Conservation (phyloP, 1,284 basidiomycete genomes). For the Puccinia hordei region DNA sequence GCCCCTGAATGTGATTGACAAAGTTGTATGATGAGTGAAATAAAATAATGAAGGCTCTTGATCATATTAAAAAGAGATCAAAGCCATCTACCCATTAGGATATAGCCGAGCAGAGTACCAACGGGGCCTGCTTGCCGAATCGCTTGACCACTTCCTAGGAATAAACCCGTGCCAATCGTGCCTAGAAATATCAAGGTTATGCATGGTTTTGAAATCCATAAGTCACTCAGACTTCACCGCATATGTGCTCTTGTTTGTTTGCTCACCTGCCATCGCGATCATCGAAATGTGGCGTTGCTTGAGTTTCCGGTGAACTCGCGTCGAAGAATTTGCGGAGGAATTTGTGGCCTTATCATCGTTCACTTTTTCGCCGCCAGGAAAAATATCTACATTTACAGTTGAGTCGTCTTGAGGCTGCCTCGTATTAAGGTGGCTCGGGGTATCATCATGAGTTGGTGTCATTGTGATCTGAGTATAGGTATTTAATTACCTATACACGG, state of each 20-base stretch:
- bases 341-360: too few species aligned
- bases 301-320: background rate
- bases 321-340: too few species aligned
- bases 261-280: conserved; percentile 22
- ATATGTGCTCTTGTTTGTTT: too few species aligned
- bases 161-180: conserved; percentile 57
- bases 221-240: background rate
- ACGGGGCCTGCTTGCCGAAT: conserved; percentile 62
- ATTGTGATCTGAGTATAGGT: too few species aligned
- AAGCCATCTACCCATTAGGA: conserved; percentile 51
- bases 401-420: too few species aligned
- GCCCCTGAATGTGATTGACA: background rate
- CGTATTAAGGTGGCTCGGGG: too few species aligned
- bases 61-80: background rate
- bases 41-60: background rate
- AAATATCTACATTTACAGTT: too few species aligned
- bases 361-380: too few species aligned
- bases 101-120: conserved; percentile 60
- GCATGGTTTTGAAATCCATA: background rate
- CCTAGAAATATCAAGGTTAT: background rate
- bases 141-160: conserved; percentile 72
- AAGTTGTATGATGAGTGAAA: background rate
- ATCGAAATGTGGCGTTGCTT: conserved; percentile 37
- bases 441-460: too few species aligned
- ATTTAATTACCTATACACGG: too few species aligned